A percentile compares a stretch with the other conserved stretches of the same genome.
phyloP scores from a whole-genome alignment of 768 basidiomycete genomes.

The Suillus subalutaceus region DNA sequence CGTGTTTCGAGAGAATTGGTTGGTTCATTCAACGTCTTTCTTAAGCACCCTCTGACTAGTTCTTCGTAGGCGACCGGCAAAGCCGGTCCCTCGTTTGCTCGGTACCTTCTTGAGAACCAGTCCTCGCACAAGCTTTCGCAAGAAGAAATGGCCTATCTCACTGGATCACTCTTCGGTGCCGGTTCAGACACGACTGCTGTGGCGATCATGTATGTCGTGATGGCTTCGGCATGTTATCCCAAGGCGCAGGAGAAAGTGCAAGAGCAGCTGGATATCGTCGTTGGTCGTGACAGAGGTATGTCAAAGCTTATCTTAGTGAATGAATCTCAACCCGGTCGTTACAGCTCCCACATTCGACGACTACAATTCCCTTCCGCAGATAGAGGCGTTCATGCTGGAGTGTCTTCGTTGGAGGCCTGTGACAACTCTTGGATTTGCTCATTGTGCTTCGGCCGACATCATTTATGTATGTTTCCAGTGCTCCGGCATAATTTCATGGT shows the following conservation, averaged over 20 bases:
- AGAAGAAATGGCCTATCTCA: conserved; percentile 62
- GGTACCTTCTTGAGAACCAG: conserved; percentile 60
- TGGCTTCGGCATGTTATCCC: conserved; percentile 60
- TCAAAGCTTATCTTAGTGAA: neutral
- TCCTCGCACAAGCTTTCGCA: conserved; percentile 42
- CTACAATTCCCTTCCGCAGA: conserved; percentile 36
- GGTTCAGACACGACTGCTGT: conserved; percentile 68
- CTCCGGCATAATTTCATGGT: neutral
- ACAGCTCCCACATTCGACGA: conserved; percentile 46
- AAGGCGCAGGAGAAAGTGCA: conserved; percentile 55
- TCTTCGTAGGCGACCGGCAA: conserved; percentile 23
- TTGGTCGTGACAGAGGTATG: conserved; percentile 48
- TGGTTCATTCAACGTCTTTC: neutral
- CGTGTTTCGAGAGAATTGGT: conserved; percentile 52
- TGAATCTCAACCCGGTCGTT: conserved; percentile 4
- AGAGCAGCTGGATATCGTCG: conserved; percentile 53
- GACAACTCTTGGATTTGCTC: conserved; percentile 54
- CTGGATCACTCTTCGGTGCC: conserved; percentile 66
- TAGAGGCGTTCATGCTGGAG: conserved; percentile 45
- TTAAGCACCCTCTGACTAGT: neutral
- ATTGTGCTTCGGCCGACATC: conserved; percentile 66
- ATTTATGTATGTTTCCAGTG: conserved; percentile 48
- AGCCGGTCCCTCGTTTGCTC: conserved; percentile 49
- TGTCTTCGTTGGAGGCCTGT: conserved; percentile 45
- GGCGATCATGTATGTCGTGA: conserved; percentile 54